Conservation (phyloP, 495 filamentous ascomycete species). For the Neurospora tetrasperma region DNA sequence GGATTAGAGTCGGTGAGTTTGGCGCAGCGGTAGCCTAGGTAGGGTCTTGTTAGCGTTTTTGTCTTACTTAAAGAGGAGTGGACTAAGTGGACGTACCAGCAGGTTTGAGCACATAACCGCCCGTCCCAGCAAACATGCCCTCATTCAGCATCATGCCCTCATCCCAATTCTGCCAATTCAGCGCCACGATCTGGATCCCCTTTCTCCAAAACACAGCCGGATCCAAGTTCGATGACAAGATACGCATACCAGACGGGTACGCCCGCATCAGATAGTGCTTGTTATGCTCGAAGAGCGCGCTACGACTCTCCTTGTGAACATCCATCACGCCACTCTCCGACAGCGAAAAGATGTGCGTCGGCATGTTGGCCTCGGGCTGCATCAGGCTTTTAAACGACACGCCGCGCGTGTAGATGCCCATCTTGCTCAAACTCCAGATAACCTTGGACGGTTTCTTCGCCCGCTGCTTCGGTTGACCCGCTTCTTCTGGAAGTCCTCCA, state of each 20-base stretch:
- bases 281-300: constrained; percentile 71
- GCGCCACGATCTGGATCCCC: constrained; percentile 82
- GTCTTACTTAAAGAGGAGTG: background rate
- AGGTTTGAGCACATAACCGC: constrained; percentile 81
- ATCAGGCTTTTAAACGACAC: constrained; percentile 67
- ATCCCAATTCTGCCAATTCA: constrained; percentile 92
- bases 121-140: constrained; percentile 75
- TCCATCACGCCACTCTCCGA: constrained; percentile 69
- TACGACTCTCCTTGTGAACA: constrained; percentile 50
- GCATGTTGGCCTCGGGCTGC: constrained; percentile 52
- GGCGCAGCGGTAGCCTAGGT: constrained; percentile 24
- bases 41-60: background rate
- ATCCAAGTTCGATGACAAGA: constrained; percentile 77
- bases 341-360: constrained; percentile 79
- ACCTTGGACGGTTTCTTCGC: constrained; percentile 51
- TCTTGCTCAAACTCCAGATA: constrained; percentile 56
- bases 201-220: constrained; percentile 76
- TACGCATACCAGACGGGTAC: constrained; percentile 74
- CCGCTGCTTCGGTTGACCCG: background rate
- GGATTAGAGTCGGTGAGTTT: constrained; percentile 4
- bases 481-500: background rate
- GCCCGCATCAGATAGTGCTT: constrained; percentile 75
- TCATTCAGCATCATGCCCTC: constrained; percentile 93
- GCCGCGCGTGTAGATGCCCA: constrained; percentile 75
- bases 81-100: constrained; percentile 27